phyloP scores from a whole-genome alignment of 257 asterid genomes.

The Cruciata laevipes region DNA sequence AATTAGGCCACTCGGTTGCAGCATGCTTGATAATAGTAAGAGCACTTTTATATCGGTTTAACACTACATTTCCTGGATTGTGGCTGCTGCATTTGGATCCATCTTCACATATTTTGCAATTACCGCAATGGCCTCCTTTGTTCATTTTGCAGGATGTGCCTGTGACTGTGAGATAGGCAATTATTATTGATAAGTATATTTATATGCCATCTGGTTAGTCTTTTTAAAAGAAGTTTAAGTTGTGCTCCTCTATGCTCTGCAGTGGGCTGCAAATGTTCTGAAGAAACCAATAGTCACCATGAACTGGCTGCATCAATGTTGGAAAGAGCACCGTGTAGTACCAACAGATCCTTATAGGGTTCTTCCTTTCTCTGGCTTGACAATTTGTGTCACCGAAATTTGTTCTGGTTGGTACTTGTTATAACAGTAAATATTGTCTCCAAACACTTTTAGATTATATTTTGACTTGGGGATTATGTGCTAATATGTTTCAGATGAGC shows the following conservation, averaged over 20 bases:
- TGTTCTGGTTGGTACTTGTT: constrained; percentile 54
- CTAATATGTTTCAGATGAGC: constrained; percentile 51
- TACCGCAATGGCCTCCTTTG: no score
- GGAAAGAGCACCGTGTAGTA: constrained; percentile 98
- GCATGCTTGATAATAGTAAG: background rate
- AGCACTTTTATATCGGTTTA: background rate
- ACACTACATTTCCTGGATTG: background rate
- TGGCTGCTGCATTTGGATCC: background rate
- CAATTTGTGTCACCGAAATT: constrained; percentile 73
- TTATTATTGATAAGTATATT: background rate
- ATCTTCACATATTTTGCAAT: background rate
- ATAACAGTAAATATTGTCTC: constrained; percentile 1
- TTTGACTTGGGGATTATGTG: constrained; percentile 8
- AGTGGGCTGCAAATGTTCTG: constrained; percentile 78
- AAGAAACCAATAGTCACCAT: constrained; percentile 78
- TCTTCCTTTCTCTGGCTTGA: constrained; percentile 85
- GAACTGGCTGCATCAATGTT: constrained; percentile 86
- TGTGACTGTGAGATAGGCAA: no score
- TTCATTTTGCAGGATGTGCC: background rate
- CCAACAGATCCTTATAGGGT: constrained; percentile 82
- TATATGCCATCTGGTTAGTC: constrained; percentile 6
- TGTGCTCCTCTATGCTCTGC: constrained; percentile 20
- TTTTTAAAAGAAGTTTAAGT: constrained; percentile 16
- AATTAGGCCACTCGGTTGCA: background rate
- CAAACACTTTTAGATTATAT: constrained; percentile 10